Conservation (phyloP, 2,329 filamentous ascomycete genomes). For the Fusarium mangiferae region DNA sequence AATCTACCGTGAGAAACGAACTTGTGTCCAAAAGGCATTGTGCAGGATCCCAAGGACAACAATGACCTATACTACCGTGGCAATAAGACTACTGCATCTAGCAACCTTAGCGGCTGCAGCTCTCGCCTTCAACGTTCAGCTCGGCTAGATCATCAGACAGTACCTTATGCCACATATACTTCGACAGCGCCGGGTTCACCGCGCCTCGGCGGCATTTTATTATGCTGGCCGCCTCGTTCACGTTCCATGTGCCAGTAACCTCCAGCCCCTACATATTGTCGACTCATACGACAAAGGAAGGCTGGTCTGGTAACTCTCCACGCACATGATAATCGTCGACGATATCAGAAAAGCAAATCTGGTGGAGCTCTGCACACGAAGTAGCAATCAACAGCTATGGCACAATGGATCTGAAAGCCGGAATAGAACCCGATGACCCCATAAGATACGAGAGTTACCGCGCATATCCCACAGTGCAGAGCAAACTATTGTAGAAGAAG, state of each 20-base stretch:
- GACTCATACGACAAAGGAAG: neutral
- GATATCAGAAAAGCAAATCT: neutral
- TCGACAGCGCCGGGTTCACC: neutral
- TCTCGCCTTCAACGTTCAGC: neutral
- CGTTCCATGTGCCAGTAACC: neutral
- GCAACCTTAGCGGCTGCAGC: neutral
- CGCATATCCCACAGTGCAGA: neutral
- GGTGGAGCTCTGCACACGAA: neutral
- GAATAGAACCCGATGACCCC: neutral
- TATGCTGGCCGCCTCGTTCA: neutral
- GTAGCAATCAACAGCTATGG: neutral
- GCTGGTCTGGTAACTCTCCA: neutral
- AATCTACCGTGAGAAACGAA: neutral
- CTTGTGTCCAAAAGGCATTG: neutral
- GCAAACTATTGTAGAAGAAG: neutral
- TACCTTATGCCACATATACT: neutral
- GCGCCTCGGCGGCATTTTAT: neutral
- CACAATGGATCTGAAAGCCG: neutral
- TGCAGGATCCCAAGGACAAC: neutral
- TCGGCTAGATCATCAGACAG: neutral
- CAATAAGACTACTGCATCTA: too few relatives aligned
- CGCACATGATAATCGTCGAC: neutral
- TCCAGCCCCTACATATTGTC: neutral
- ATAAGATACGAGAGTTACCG: neutral
- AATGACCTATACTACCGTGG: rapidly evolving